A percentile compares a stretch with the other conserved stretches of the same genome.
Conservation (phyloP, 768 basidiomycete species). For the Boletus coccyginus region DNA sequence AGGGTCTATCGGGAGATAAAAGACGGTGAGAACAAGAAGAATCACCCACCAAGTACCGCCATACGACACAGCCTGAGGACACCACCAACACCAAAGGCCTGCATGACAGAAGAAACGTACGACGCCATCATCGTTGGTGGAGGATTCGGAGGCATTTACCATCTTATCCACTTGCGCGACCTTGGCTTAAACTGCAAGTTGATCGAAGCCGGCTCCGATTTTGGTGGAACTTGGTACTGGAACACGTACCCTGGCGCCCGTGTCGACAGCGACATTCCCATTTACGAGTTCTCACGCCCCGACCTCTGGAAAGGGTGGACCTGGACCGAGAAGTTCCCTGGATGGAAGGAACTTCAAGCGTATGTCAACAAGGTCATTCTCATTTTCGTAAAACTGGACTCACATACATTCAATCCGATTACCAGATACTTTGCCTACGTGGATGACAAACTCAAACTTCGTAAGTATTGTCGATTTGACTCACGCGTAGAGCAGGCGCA, state of each 20-base stretch:
- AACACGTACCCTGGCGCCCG: constrained; percentile 14
- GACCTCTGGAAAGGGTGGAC: constrained; percentile 14
- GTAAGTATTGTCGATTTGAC: constrained; percentile 15
- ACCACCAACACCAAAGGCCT: neutral
- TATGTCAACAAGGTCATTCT: neutral
- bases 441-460: constrained; percentile 8
- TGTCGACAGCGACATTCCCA: constrained; percentile 10
- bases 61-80: neutral
- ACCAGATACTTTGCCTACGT: constrained; percentile 17
- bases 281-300: constrained; percentile 9
- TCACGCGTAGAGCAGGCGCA: constrained; percentile 5
- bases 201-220: constrained; percentile 5
- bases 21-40: neutral
- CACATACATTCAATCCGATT: neutral
- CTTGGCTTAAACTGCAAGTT: constrained; percentile 9
- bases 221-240: constrained; percentile 18
- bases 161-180: constrained; percentile 7
- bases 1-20: neutral
- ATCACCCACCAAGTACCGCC: neutral
- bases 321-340: constrained; percentile 15
- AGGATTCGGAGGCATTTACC: constrained; percentile 10
- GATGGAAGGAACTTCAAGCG: constrained; percentile 8
- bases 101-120: constrained; percentile 2
- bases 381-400: neutral
- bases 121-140: constrained; percentile 10